Evolutionary conservation across 768 basidiomycete genomes (phyloP).

Genomic region (Mycena alexandri): DNA sequence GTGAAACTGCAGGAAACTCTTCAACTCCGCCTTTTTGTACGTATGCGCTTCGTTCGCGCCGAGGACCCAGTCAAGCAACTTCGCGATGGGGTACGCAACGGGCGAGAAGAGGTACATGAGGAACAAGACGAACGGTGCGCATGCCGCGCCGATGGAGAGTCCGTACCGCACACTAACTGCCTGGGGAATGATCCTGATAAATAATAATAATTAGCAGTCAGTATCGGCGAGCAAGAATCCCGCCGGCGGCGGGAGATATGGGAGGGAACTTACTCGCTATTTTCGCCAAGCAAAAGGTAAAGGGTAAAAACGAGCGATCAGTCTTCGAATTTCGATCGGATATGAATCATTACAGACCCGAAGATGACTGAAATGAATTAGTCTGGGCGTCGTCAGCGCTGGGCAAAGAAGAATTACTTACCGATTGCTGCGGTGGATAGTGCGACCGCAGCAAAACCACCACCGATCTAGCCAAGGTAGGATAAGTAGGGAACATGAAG

Average conservation of each 20-base stretch:
- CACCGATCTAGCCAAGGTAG: conserved; percentile 57
- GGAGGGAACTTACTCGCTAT: conserved; percentile 74
- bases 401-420: conserved; percentile 41
- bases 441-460: conserved; percentile 80
- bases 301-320: conserved; percentile 53
- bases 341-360: conserved; percentile 63
- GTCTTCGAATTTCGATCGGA: not conserved
- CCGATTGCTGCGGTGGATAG: conserved; percentile 85
- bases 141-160: conserved; percentile 81
- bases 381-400: not conserved
- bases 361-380: conserved; percentile 72
- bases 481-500: not conserved
- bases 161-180: conserved; percentile 84
- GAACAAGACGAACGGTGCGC: conserved; percentile 78
- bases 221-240: too few species aligned
- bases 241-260: too few species aligned
- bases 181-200: conserved; percentile 73
- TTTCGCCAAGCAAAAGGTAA: conserved; percentile 43
- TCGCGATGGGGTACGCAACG: conserved; percentile 85
- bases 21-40: conserved; percentile 80
- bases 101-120: conserved; percentile 84
- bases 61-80: conserved; percentile 84
- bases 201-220: too few species aligned
- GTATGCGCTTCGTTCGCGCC: conserved; percentile 80
- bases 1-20: conserved; percentile 85